Conservation (phyloP, 208 protist genomes). For the Porcisia hertigi region DNA sequence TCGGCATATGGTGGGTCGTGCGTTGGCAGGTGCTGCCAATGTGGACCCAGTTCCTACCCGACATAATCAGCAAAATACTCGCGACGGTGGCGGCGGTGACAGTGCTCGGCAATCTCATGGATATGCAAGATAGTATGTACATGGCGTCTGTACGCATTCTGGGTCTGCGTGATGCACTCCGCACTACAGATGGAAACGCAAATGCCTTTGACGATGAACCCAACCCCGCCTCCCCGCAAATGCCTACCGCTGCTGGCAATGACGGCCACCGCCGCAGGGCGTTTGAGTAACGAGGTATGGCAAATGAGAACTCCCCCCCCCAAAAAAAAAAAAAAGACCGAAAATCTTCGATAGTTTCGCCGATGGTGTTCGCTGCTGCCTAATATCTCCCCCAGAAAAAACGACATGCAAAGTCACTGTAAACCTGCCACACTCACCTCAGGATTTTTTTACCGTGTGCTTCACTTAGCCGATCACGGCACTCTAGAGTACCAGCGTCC, state of each 20-base stretch:
- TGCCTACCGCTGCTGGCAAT: not conserved
- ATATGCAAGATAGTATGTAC: conserved; percentile 77
- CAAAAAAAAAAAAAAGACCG: not conserved
- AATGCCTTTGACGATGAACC: not conserved
- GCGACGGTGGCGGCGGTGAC: conserved; percentile 50
- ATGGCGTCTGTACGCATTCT: conserved; percentile 52
- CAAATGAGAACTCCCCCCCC: not conserved
- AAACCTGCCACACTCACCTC: no score
- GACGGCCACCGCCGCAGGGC: no score
- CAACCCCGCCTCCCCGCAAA: not conserved
- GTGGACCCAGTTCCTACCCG: conserved; percentile 40
- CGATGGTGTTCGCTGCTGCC: no score
- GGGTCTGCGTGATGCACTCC: conserved; percentile 42
- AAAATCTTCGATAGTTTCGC: no score
- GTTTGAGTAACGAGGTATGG: not conserved
- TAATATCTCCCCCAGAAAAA: no score
- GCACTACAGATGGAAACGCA: not conserved
- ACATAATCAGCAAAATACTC: conserved; percentile 41
- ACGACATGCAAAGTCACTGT: no score
- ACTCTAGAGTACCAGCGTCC: no score
- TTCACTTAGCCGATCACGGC: no score
- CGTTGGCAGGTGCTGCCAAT: conserved; percentile 37
- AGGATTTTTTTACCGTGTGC: no score
- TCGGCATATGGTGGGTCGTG: conserved; percentile 23
- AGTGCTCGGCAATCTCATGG: conserved; percentile 74